phyloP scores from a whole-genome alignment of 2,329 filamentous ascomycete species.

The Fusarium sp. region DNA sequence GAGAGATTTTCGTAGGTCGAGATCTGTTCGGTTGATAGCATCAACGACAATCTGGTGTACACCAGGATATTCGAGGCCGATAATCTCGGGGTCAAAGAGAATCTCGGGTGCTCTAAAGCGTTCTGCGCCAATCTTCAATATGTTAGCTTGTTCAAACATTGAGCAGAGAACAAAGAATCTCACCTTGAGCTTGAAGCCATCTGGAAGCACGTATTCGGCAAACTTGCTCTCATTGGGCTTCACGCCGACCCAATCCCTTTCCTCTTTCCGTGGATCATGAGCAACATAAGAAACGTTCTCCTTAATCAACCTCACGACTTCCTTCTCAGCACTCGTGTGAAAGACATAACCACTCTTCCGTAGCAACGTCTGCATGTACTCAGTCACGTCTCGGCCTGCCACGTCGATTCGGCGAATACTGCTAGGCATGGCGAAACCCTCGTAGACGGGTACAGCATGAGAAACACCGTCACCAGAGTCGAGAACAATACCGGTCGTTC shows the following conservation, averaged over 20 bases:
- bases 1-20: conserved; percentile 92
- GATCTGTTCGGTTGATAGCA: conserved; percentile 92
- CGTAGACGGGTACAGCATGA: conserved; percentile 96
- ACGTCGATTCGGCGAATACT: conserved; percentile 97
- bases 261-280: conserved; percentile 89
- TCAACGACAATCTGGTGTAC: conserved; percentile 99
- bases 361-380: conserved; percentile 90
- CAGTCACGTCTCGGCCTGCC: conserved; percentile 94
- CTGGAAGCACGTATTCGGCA: conserved; percentile 89
- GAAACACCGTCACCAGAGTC: conserved; percentile 97
- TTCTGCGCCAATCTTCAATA: conserved; percentile 82
- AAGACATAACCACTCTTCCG: conserved; percentile 95
- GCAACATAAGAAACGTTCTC: conserved; percentile 94
- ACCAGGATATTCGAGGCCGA: conserved; percentile 92
- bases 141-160: conserved; percentile 28
- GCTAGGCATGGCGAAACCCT: conserved; percentile 96
- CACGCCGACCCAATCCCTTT: conserved; percentile 91
- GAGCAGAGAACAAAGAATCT: background rate
- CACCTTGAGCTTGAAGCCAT: conserved; percentile 93
- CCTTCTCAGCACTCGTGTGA: conserved; percentile 98
- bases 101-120: conserved; percentile 97
- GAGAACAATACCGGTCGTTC: conserved; percentile 94
- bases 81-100: conserved; percentile 96
- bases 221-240: conserved; percentile 82
- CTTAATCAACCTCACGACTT: conserved; percentile 97